Percentiles rank a stretch among this genome's conserved stretches.
phyloP scores from a whole-genome alignment of 441 rosid genomes.

The Euphorbia celastroides region DNA sequence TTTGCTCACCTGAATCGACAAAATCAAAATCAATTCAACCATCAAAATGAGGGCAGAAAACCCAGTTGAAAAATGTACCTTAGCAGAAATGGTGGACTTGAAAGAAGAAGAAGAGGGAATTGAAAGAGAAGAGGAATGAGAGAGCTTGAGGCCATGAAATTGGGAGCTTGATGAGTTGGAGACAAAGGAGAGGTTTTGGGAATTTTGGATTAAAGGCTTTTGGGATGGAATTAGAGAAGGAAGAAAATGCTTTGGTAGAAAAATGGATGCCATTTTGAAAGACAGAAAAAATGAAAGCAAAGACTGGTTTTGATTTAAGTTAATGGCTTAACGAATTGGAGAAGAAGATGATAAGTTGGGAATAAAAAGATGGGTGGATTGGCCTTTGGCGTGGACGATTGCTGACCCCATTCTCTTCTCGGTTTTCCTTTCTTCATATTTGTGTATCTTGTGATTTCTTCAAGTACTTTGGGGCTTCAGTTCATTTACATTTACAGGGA shows the following conservation, averaged over 20 bases:
- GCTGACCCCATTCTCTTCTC: constrained; percentile 28
- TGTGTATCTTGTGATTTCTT: neutral
- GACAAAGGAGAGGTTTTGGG: constrained; percentile 28
- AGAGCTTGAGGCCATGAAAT: constrained; percentile 54
- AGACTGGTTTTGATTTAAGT: neutral
- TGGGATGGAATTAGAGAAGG: constrained; percentile 38
- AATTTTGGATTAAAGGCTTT: constrained; percentile 27
- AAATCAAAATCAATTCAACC: constrained; percentile 10
- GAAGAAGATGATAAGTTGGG: constrained; percentile 26
- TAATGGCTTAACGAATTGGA: neutral
- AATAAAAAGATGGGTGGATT: constrained; percentile 20
- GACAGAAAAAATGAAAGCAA: too few relatives aligned
- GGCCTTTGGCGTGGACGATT: constrained; percentile 42
- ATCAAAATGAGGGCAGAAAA: neutral
- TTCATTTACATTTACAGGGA: too few relatives aligned
- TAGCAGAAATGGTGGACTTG: constrained; percentile 51
- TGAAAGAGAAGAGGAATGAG: constrained; percentile 34
- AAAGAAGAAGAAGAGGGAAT: constrained; percentile 31
- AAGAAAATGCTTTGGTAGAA: constrained; percentile 37
- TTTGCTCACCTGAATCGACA: constrained; percentile 53
- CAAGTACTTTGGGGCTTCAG: too few relatives aligned
- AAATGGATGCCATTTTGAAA: constrained; percentile 44
- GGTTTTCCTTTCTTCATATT: neutral
- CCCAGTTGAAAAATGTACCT: constrained; percentile 56
- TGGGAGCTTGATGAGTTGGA: constrained; percentile 54